phyloP scores from a whole-genome alignment of 495 filamentous ascomycete genomes.

The Cudoniella acicularis region DNA sequence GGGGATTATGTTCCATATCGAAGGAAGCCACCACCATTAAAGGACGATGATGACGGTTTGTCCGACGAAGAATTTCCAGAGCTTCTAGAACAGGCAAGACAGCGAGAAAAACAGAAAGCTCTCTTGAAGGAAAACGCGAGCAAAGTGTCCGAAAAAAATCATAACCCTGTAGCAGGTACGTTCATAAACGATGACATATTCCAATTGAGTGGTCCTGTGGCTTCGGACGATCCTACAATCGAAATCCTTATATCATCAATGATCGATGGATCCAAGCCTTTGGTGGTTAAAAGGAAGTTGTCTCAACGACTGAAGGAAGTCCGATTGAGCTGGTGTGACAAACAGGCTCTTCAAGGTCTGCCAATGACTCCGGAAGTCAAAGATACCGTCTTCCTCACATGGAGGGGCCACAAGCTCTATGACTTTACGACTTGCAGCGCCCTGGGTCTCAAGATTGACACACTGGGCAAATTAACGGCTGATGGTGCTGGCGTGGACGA shows the following conservation, averaged over 20 bases:
- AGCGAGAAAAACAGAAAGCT: slow-evolving; percentile 17
- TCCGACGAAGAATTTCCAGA: slow-evolving; percentile 47
- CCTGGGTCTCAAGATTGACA: slow-evolving; percentile 51
- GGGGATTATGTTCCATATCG: slow-evolving; percentile 20
- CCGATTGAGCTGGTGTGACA: slow-evolving; percentile 61
- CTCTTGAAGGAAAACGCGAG: slow-evolving; percentile 3
- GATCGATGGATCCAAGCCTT: slow-evolving; percentile 55
- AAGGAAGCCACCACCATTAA: not conserved
- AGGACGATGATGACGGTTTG: slow-evolving; percentile 28
- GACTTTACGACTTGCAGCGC: slow-evolving; percentile 69
- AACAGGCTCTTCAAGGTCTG: slow-evolving; percentile 45
- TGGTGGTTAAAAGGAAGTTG: slow-evolving; percentile 65
- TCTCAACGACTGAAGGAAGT: slow-evolving; percentile 63
- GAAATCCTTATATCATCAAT: slow-evolving; percentile 68
- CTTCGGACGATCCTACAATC: slow-evolving; percentile 46
- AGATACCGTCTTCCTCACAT: slow-evolving; percentile 66
- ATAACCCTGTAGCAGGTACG: slow-evolving; percentile 8
- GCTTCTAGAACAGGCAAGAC: slow-evolving; percentile 28
- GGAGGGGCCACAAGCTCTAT: slow-evolving; percentile 70
- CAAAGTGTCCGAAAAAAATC: slow-evolving; percentile 13
- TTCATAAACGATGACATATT: slow-evolving; percentile 27
- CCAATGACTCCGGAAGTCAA: slow-evolving; percentile 33
- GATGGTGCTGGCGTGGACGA: slow-evolving; percentile 34
- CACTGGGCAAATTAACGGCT: slow-evolving; percentile 31
- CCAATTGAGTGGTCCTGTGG: slow-evolving; percentile 2